These are phyloP conservation scores for Piper betle DNA, from an alignment of 164 flowering plant species.

Conservation along the genomic window DNA sequence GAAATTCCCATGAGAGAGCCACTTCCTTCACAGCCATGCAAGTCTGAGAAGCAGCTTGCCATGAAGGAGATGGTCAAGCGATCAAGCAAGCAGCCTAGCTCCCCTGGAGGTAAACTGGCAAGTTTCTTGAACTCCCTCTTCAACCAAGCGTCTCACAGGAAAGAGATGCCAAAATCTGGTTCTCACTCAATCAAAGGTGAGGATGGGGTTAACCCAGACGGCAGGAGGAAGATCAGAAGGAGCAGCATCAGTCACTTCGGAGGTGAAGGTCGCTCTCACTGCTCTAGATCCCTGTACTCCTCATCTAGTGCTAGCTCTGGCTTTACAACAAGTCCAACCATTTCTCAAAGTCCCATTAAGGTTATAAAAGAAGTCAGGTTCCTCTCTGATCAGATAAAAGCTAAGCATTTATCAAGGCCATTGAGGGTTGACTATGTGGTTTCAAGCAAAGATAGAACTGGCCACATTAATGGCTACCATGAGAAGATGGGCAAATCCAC, in stretches of 20 bases:
- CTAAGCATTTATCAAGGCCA: conserved; percentile 10
- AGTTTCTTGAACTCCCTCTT: conserved; percentile 16
- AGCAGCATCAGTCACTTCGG: conserved; percentile 29
- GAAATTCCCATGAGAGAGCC: conserved; percentile 32
- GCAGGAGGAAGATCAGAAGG: no score
- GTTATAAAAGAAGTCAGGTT: no score
- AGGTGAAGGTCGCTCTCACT: conserved; percentile 4
- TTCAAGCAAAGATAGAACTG: conserved; percentile 11
- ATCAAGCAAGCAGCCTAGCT: conserved; percentile 54
- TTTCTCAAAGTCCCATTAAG: conserved; percentile 24
- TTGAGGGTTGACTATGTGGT: conserved; percentile 1
- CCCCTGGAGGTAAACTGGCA: conserved; percentile 56
- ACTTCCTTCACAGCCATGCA: conserved; percentile 12
- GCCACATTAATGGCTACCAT: conserved; percentile 9
- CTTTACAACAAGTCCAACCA: conserved; percentile 49
- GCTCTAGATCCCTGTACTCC: conserved; percentile 11
- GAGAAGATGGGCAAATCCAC: conserved; percentile 6
- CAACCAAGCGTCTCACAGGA: conserved; percentile 53
- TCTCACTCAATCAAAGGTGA: conserved; percentile 32
- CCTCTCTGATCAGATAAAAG: conserved; percentile 14
- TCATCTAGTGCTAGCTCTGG: conserved; percentile 41
- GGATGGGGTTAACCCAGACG: conserved; percentile 49
- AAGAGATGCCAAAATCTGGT: conserved; percentile 34
- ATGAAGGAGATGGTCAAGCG: conserved; percentile 30
- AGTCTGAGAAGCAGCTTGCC: conserved; percentile 16